A percentile compares a stretch with the other conserved stretches of the same genome.
These are phyloP conservation scores for Sonneratia caseolaris DNA, from an alignment of 345 rosid species.

Conservation along the genomic window DNA sequence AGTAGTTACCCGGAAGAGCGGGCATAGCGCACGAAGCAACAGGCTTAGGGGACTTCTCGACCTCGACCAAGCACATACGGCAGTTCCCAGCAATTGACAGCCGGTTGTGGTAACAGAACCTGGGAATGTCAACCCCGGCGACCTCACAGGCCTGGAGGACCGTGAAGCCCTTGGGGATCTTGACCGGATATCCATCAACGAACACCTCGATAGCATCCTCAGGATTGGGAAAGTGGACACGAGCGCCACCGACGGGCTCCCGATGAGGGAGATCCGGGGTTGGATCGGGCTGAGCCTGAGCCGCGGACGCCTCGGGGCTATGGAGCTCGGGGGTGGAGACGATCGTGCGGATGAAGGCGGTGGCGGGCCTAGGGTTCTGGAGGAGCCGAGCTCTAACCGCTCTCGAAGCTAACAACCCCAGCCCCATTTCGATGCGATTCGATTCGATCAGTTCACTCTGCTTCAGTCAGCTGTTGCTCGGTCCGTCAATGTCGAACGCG, in stretches of 20 bases:
- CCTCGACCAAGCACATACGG: slow-evolving; percentile 99
- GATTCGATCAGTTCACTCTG: not conserved
- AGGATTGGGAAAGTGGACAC: slow-evolving; percentile 66
- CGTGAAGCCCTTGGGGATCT: slow-evolving; percentile 93
- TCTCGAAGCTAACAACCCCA: slow-evolving; percentile 69
- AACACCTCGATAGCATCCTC: slow-evolving; percentile 97
- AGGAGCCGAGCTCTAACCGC: slow-evolving; percentile 32
- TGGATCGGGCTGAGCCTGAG: slow-evolving; percentile 39
- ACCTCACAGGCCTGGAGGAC: slow-evolving; percentile 97
- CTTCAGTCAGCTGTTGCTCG: not conserved
- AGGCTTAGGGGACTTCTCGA: slow-evolving; percentile 97
- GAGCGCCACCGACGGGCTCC: slow-evolving; percentile 75
- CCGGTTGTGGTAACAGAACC: slow-evolving; percentile 87
- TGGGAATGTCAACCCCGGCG: slow-evolving; percentile 98
- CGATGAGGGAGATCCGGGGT: slow-evolving; percentile 42
- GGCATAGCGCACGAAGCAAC: slow-evolving; percentile 99
- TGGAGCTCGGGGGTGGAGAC: slow-evolving; percentile 68
- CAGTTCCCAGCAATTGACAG: slow-evolving; percentile 97
- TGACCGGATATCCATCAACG: slow-evolving; percentile 86
- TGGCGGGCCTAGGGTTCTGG: slow-evolving; percentile 17
- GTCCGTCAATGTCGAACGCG: not conserved
- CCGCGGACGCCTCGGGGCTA: slow-evolving; percentile 52
- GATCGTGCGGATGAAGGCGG: slow-evolving; percentile 45
- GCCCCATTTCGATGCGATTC: slow-evolving; percentile 37
- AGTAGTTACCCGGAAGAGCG: slow-evolving; percentile 70